Evolutionary conservation across 2,329 filamentous ascomycete species (phyloP).

Genomic region (Paecilomyces fulvus): DNA sequence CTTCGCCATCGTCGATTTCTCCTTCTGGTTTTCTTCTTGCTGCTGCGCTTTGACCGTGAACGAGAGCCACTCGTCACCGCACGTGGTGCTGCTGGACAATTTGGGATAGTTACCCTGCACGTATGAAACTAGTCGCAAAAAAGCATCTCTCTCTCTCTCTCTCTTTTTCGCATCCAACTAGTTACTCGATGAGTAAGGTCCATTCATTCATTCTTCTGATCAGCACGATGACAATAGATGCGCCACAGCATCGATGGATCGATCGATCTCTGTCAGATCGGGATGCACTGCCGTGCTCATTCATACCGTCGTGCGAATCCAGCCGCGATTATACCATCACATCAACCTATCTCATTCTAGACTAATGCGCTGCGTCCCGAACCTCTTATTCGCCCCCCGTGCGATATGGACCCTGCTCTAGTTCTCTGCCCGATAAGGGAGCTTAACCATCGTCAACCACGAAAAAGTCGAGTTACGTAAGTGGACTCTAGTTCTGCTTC

Average conservation of each 20-base stretch:
- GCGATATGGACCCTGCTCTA: not conserved
- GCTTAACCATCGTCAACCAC: not conserved
- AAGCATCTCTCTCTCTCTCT: not conserved
- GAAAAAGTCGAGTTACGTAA: not conserved
- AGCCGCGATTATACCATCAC: not conserved
- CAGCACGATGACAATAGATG: not conserved
- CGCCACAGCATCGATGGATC: not conserved
- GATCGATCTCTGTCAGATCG: not conserved
- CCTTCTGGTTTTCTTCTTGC: not conserved
- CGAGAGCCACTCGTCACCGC: not conserved
- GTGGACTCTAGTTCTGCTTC: too few relatives aligned
- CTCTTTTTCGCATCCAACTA: not conserved
- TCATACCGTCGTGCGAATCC: not conserved
- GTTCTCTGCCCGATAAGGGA: not conserved
- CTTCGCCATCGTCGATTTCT: not conserved
- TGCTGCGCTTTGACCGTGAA: not conserved
- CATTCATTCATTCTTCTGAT: not conserved
- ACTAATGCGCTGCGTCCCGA: not conserved
- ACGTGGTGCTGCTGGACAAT: not conserved
- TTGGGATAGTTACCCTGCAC: not conserved
- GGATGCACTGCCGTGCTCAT: not conserved
- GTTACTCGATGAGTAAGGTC: too few relatives aligned
- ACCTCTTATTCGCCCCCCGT: not conserved
- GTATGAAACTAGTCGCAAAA: not conserved
- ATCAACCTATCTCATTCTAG: not conserved